These are phyloP conservation scores for Epicoccum nigrum DNA, from an alignment of 2,329 filamentous ascomycete species.

Conservation along the genomic window DNA sequence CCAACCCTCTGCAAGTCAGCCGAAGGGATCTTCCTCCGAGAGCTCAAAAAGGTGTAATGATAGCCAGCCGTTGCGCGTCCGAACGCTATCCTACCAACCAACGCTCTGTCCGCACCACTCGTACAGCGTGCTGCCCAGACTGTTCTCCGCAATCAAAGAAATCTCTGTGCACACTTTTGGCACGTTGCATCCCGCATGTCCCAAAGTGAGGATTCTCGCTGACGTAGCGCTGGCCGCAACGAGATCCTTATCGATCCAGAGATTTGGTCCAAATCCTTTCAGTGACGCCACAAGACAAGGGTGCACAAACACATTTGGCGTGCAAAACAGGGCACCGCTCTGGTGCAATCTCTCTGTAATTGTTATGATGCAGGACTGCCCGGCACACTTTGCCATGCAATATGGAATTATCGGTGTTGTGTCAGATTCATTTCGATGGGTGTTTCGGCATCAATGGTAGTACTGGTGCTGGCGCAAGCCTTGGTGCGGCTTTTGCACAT, in stretches of 20 bases:
- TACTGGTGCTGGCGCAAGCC: background rate
- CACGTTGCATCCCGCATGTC: slow-evolving; percentile 4
- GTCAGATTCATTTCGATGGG: slow-evolving; percentile 1
- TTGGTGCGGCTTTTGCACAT: slow-evolving; percentile 7
- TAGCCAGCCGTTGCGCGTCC: slow-evolving; percentile 17
- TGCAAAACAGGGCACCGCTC: slow-evolving; percentile 11
- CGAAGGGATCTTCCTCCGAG: slow-evolving; percentile 10
- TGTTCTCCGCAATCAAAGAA: slow-evolving; percentile 9
- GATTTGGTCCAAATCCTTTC: slow-evolving; percentile 1
- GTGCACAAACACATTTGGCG: slow-evolving; percentile 11
- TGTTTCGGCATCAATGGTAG: background rate
- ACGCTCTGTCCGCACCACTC: slow-evolving; percentile 1
- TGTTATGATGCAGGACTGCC: slow-evolving; percentile 7
- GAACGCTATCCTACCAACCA: slow-evolving; percentile 11
- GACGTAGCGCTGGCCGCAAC: slow-evolving; percentile 13
- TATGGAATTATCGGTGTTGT: background rate
- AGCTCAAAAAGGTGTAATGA: slow-evolving; percentile 9
- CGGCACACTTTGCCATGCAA: background rate
- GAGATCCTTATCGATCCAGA: slow-evolving; percentile 1
- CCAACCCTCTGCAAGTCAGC: slow-evolving; percentile 12
- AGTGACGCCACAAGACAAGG: slow-evolving; percentile 17
- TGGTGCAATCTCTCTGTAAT: slow-evolving; percentile 11
- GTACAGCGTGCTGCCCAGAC: slow-evolving; percentile 1
- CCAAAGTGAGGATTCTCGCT: slow-evolving; percentile 3
- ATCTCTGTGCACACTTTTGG: slow-evolving; percentile 5